Base-by-base conservation (phyloP, 208 protist genomes). In the Kentomonas sorsogonicus region DNA sequence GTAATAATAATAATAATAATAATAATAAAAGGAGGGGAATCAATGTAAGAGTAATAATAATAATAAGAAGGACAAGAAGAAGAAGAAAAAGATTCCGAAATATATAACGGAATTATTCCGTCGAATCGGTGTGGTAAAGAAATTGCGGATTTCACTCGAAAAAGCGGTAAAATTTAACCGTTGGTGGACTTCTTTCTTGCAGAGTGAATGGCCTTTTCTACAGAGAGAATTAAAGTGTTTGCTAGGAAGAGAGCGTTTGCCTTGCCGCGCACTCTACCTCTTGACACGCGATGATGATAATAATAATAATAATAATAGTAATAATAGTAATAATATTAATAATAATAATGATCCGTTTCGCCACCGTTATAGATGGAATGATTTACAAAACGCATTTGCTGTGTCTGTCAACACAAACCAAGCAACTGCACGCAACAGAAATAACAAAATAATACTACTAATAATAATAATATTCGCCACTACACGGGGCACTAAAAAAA, bases 1-100 rank as follows among this genome's bases (percentile, higher is more conserved):
- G 36, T n/a, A 48, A 48, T 48, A 48, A 48, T 48, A 48, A 48
- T 48, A 48, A 6, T 48, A 18, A 48, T 20, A 48, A 48, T 48
- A 48, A 48, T 48, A 48, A 48, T 48, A 48, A 40, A n/a, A n/a
- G n/a, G n/a, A n/a, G n/a, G n/a, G n/a, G n/a, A n/a, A n/a, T n/a
- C n/a, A n/a, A n/a, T n/a, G n/a, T n/a, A n/a, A n/a, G n/a, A n/a
- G n/a, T n/a, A n/a, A n/a, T n/a, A n/a, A n/a, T n/a, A n/a, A n/a
- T n/a, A n/a, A n/a, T n/a, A n/a, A n/a, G n/a, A n/a, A n/a, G n/a
- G n/a, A n/a, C n/a, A n/a, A n/a, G n/a, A n/a, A n/a, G n/a, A n/a
- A n/a, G n/a, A n/a, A n/a, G n/a, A n/a, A n/a, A n/a, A n/a, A n/a
- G n/a, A n/a, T n/a, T n/a, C n/a, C n/a, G n/a, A n/a, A n/a, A n/a